Conservation (phyloP, 192 early-diverging fungal species). For the Glomus cerebriforme region DNA sequence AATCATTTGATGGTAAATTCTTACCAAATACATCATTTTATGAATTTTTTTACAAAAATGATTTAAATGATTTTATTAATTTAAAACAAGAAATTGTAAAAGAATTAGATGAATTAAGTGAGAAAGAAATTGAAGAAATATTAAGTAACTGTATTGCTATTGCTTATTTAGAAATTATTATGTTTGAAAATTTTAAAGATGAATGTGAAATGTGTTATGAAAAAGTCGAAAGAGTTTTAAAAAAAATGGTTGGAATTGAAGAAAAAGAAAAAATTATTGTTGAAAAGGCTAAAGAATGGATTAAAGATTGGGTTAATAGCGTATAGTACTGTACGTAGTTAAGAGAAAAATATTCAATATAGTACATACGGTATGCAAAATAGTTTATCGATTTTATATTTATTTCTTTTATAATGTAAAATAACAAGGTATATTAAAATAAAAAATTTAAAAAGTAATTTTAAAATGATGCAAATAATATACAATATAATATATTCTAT, state of each 20-base stretch:
- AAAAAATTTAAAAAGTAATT: too few species aligned
- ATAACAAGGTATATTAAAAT: too few species aligned
- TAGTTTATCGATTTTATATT: too few species aligned
- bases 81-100: neutral
- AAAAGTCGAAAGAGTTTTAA: conserved; percentile 8
- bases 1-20: conserved; percentile 16
- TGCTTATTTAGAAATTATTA: conserved; percentile 1
- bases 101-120: neutral
- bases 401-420: too few species aligned
- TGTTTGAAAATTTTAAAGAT: neutral
- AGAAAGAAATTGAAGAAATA: neutral
- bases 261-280: neutral
- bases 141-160: neutral
- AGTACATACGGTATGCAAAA: too few species aligned
- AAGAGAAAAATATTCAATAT: too few species aligned
- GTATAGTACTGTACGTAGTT: neutral
- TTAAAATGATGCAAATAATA: too few species aligned
- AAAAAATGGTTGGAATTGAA: neutral
- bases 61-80: neutral
- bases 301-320: neutral
- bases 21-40: neutral
- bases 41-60: neutral
- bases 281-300: neutral
- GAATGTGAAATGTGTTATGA: conserved; percentile 21
- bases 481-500: too few species aligned